Evolutionary conservation across 805 yeast genomes (phyloP).

Genomic region (Tetrapisispora iriomotensis): DNA sequence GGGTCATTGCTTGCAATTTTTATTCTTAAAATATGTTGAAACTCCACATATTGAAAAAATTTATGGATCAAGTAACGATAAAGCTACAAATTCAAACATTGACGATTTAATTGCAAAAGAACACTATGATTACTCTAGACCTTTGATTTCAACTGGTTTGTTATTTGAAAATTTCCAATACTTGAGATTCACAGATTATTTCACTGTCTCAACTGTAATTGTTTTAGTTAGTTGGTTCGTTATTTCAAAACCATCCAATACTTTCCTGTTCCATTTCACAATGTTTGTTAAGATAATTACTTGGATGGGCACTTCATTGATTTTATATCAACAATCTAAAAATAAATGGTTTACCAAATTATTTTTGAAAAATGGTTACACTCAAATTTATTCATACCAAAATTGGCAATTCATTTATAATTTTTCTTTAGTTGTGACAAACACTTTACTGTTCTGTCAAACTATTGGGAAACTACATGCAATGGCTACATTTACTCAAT

Average conservation of each 20-base stretch:
- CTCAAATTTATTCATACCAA: slow-evolving; percentile 54
- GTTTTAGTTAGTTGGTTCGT: slow-evolving; percentile 32
- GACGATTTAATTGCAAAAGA: slow-evolving; percentile 31
- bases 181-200: slow-evolving; percentile 54
- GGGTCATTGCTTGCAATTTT: slow-evolving; percentile 72
- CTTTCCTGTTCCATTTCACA: slow-evolving; percentile 33
- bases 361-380: slow-evolving; percentile 53
- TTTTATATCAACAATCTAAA: slow-evolving; percentile 50
- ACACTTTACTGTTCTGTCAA: slow-evolving; percentile 40
- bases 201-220: slow-evolving; percentile 37
- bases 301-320: slow-evolving; percentile 38
- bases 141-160: slow-evolving; percentile 41
- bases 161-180: slow-evolving; percentile 49
- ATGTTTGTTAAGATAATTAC: slow-evolving; percentile 41
- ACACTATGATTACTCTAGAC: slow-evolving; percentile 38
- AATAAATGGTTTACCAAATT: slow-evolving; percentile 54
- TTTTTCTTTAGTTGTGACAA: slow-evolving; percentile 42
- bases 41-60: slow-evolving; percentile 82
- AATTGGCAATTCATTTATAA: slow-evolving; percentile 67
- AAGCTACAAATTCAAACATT: slow-evolving; percentile 21
- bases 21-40: slow-evolving; percentile 64
- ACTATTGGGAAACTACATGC: slow-evolving; percentile 27
- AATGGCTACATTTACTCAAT: slow-evolving; percentile 12
- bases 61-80: slow-evolving; percentile 39
- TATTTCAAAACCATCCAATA: slow-evolving; percentile 18